Percentiles rank a stretch among this genome's conserved stretches.
Evolutionary conservation across 1,284 basidiomycete species (phyloP).

Genomic region (Boletus mariae): DNA sequence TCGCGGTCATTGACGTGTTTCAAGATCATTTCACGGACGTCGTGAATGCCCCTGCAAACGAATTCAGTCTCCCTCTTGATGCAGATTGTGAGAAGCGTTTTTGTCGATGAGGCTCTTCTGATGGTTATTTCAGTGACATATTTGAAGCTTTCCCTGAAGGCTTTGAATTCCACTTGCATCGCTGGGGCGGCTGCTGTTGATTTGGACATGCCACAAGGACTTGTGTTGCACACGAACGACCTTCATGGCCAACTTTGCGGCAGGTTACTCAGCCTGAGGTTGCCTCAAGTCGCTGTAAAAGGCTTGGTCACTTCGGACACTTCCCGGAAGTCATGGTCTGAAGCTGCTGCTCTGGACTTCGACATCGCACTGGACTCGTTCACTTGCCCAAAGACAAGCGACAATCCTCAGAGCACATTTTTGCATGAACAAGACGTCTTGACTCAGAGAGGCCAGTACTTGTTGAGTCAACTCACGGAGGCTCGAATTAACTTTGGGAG

Average conservation of each 20-base stretch:
- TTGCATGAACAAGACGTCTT: conserved; percentile 66
- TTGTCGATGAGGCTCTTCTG: conserved; percentile 2
- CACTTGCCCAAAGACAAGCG: conserved; percentile 51
- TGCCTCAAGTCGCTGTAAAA: conserved; percentile 48
- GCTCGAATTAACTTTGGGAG: conserved; percentile 9
- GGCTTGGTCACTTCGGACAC: conserved; percentile 42
- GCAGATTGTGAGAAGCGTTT: conserved; percentile 63
- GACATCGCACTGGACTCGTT: conserved; percentile 71
- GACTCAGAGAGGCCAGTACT: conserved; percentile 60
- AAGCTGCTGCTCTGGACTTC: conserved; percentile 54
- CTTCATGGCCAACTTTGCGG: conserved; percentile 62
- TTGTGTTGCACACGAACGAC: conserved; percentile 71
- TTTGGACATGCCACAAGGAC: conserved; percentile 54
- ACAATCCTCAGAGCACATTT: conserved; percentile 63
- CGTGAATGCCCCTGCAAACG: conserved; percentile 75
- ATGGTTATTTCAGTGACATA: conserved; percentile 37
- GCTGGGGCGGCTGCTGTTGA: conserved; percentile 53
- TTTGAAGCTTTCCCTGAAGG: conserved; percentile 55
- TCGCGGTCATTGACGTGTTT: conserved; percentile 56
- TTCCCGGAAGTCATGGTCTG: conserved; percentile 57
- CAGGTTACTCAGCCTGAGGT: conserved; percentile 52
- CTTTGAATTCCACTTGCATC: conserved; percentile 54
- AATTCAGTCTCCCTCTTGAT: conserved; percentile 59
- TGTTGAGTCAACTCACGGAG: conserved; percentile 43
- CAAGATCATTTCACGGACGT: conserved; percentile 69